phyloP scores from a whole-genome alignment of 2,329 filamentous ascomycete genomes.

The Neoscytalidium dimidiatum region DNA sequence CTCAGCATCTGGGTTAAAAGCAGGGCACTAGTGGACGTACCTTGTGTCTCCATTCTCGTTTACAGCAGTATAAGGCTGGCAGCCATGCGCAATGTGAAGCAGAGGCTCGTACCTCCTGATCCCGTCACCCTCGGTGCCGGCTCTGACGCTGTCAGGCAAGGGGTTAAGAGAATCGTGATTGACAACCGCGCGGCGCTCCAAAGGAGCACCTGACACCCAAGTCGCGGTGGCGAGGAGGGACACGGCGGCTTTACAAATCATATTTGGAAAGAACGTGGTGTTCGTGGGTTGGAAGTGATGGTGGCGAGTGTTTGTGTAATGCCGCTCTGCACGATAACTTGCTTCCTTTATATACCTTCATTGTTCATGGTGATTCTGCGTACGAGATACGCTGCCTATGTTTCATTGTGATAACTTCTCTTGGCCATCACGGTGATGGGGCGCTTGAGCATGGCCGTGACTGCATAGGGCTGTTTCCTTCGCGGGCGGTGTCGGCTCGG shows the following conservation, averaged over 20 bases:
- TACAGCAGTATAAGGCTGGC: constrained; percentile 27
- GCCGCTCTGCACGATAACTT: not conserved
- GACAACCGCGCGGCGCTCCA: not conserved
- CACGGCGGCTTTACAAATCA: not conserved
- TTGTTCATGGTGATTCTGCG: not conserved
- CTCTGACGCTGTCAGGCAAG: constrained; percentile 53
- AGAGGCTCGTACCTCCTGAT: constrained; percentile 25
- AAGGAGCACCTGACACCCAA: not conserved
- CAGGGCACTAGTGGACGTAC: not conserved
- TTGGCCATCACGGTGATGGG: not conserved
- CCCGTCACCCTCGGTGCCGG: constrained; percentile 20
- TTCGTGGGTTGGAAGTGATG: not conserved
- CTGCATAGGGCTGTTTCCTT: not conserved
- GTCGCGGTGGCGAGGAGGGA: not conserved
- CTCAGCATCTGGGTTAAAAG: too few species aligned
- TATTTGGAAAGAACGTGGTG: not conserved
- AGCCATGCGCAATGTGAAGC: constrained; percentile 29
- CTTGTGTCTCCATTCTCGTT: constrained; percentile 22
- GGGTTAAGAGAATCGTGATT: not conserved
- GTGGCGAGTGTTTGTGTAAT: not conserved
- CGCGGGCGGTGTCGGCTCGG: not conserved
- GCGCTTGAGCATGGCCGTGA: not conserved
- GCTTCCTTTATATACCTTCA: not conserved
- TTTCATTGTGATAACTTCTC: not conserved
- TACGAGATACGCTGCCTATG: not conserved